Evolutionary conservation across 176 grass and related monocot species (phyloP).

Genomic region (Musa itinerans): DNA sequence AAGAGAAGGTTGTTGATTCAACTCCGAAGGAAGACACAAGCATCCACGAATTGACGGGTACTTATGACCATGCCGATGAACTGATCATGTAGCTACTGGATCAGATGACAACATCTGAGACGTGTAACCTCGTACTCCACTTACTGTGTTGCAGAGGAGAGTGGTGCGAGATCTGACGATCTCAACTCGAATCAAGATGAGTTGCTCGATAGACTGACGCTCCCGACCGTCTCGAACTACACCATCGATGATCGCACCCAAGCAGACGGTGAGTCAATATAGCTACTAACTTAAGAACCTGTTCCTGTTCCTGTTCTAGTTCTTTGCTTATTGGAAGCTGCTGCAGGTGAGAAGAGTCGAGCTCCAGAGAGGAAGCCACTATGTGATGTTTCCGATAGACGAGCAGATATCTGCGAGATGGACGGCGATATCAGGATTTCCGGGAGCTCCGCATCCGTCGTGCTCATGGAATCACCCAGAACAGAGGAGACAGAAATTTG

Average conservation of each 20-base stretch:
- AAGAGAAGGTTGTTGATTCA: not conserved
- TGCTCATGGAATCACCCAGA: constrained; percentile 27
- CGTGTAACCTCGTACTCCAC: not conserved
- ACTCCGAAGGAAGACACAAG: not conserved
- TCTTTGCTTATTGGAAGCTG: too few relatives aligned
- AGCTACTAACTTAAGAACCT: too few relatives aligned
- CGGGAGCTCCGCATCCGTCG: constrained; percentile 35
- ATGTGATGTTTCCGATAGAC: constrained; percentile 61
- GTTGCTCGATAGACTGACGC: not conserved
- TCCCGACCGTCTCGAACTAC: not conserved
- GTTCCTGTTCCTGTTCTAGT: too few relatives aligned
- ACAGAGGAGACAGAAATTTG: constrained; percentile 19
- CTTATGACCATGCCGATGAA: not conserved
- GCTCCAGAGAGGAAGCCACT: constrained; percentile 23
- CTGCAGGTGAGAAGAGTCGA: constrained; percentile 1
- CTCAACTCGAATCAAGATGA: not conserved
- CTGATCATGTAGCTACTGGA: not conserved
- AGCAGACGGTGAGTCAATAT: not conserved
- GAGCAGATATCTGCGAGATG: constrained; percentile 62
- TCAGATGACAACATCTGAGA: not conserved
- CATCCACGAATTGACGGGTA: not conserved
- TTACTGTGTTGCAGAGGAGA: not conserved
- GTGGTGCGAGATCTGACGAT: not conserved
- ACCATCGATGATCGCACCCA: not conserved
- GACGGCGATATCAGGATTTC: constrained; percentile 61